Evolutionary conservation across 2,329 filamentous ascomycete genomes (phyloP), one percentile per base, ranked within the genome.

Genomic region (Fusarium sp.): DNA sequence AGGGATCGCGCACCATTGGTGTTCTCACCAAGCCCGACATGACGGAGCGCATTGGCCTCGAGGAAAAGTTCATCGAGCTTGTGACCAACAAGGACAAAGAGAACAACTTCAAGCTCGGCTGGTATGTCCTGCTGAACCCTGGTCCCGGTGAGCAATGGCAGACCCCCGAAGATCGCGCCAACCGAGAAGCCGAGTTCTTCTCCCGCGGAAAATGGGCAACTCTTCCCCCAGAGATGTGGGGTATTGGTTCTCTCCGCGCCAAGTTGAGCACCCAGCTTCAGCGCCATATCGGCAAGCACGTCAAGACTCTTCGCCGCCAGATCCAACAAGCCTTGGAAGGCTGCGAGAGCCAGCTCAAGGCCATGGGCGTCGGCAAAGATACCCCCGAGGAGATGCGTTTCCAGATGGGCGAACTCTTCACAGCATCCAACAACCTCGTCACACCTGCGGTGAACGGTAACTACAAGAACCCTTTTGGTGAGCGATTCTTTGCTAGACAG

Each of bases 401-500:
- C 59, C 82, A 85, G 72, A 83, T 85, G 70, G 83, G 83, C 42
- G 83, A 85, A 67, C 78, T 85, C 8, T 85, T 85, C 61, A 84
- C 83, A 0, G 77, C 80, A 1, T 85, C 82, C 31, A 84, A 84
- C 75, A 84, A 85, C 52, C 79, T 85, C n/a, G 82, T 85, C 36
- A 84, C 82, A 2, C 83, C 83, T 5, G 83, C 84, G 37, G 82
- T 85, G 25, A 83, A 85, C 52, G 84, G 83, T 48, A 84, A 84
- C 76, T 85, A 85, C 80, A 85, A 85, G 77, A 85, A 85, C 60
- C 83, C 83, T 0, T 82, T 84, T 17, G 81, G 82, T 57, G 83
- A 84, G 69, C 79, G 77, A 52, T 85, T 85, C 76, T 85, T 85
- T 71, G 79, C 83, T 9, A 77, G 82, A 11, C 82, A 83, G 13